These are phyloP conservation scores for Komagataella kurtzmanii DNA, from an alignment of 805 yeast genomes.

Conservation along the genomic window DNA sequence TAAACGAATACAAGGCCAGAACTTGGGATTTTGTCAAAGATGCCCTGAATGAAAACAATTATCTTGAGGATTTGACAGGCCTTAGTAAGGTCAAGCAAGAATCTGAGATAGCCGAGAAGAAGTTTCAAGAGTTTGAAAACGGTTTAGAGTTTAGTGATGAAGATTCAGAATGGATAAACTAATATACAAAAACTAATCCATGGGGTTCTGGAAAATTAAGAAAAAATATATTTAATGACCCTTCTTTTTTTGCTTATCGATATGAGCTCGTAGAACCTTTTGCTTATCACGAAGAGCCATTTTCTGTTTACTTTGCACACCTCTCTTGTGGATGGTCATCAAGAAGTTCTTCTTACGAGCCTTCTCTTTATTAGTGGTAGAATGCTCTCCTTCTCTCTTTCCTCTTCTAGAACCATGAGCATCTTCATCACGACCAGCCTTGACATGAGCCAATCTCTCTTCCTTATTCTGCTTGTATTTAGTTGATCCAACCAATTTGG, in stretches of 20 bases:
- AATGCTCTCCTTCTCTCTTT: conserved; percentile 60
- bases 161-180: conserved; percentile 4
- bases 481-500: conserved; percentile 60
- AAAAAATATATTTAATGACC: conserved; percentile 23
- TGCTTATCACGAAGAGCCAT: conserved; percentile 86
- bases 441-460: conserved; percentile 76
- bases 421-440: conserved; percentile 88
- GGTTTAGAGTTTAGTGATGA: conserved; percentile 17
- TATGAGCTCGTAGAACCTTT: conserved; percentile 73
- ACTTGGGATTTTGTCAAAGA: conserved; percentile 76
- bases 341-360: conserved; percentile 97
- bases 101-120: conserved; percentile 41
- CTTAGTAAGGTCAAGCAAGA: conserved; percentile 56
- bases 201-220: background rate
- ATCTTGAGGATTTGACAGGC: conserved; percentile 72
- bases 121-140: conserved; percentile 23
- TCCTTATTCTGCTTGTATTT: conserved; percentile 80
- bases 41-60: conserved; percentile 54
- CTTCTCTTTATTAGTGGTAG: conserved; percentile 93
- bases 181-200: background rate
- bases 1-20: conserved; percentile 29
- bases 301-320: conserved; percentile 89
- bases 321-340: conserved; percentile 94
- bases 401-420: conserved; percentile 84
- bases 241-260: conserved; percentile 81